Evolutionary conservation across 2,329 filamentous ascomycete species (phyloP), one percentile per base, ranked within the genome.

Genomic region (Shiraia sp.): DNA sequence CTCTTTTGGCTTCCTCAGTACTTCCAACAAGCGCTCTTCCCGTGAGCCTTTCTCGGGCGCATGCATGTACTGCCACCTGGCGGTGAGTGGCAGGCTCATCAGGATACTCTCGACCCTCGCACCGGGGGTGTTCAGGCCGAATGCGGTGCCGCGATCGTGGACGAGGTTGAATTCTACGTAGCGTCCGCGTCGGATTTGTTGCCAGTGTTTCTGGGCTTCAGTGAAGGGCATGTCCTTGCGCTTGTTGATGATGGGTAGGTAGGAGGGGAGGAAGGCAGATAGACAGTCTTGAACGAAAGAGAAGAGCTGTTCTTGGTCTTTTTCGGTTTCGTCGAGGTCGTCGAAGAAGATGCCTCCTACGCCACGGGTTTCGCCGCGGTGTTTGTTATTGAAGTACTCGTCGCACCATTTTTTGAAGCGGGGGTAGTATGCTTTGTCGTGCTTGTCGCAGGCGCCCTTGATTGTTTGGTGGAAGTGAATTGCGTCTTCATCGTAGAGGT

Each of bases 141-240:
- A 41, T 6, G 88, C 85, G 2, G 93, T 99, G 2, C 93, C 93
- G 17, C 93, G 83, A 73, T 99, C 93, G 72, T 99, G 91, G 41
- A 99, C 90, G 26, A 99, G 79, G 72, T 99, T 99, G 72, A 99
- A 99, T 73, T 99, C 93, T 50, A 99, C 93, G 68, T 99, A 99
- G 61, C 90, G 80, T n/a, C 93, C 93, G 53, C 93, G 78, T 35
- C 93, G 81, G 49, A 99, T 78, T 75, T 97, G 93, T 75, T 99
- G 93, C 93, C 93, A 99, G 53, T 88, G 83, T 76, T 96, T 96
- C 74, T 96, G 88, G 55, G 85, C 79, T 33, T 87, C 85, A 0
- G 83, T 91, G 61, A 83, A 99, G 0, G 88, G 84, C 90, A 96
- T 90, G 60, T 96, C 87, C 76, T 95, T 97, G 55, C 93, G 79